Base-by-base conservation (phyloP, 169 alveolate genomes). In the Plasmodium coatneyi region DNA sequence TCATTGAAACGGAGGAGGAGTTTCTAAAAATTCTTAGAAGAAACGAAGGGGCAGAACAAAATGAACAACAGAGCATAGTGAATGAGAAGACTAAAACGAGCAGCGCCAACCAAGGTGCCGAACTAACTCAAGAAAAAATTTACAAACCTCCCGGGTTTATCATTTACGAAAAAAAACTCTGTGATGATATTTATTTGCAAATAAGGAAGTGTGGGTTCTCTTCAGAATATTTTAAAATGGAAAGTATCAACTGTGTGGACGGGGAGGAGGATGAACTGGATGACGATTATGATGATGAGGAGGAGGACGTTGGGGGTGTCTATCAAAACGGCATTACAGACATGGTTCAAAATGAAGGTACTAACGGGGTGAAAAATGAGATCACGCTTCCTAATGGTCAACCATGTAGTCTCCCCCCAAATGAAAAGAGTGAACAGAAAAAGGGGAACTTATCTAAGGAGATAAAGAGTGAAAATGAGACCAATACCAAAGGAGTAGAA, bases 191-290 rank as follows among this genome's bases (percentile, higher is more conserved):
- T 66, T 72, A 25, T 79, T 87, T 87, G 60, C 93, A 87, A 66
- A 87, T 87, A 32, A 54, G 93, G 49, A 87, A 87, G 22, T 87
- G 93, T 79, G 93, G 93, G 1, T 87, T 87, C 79, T 87, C 93
- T 10, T 80, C 87, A 4, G 9, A 12, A 5, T 87, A 87, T 87
- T 87, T 87, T 87, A 87, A 87, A 66, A 16, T n/a, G 4, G 34
- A 54, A 30, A 74, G n/a, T 5, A 39, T 43, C 22, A 71, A 56
- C 14, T 7, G 12, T 54, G 25, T 14, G 49, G 30, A 19, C 10
- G 72, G 14, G 7, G 84, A 79, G 28, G 30, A 19, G 16, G 28
- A 71, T 6, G 36, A 66, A 19, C 28, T 6, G n/a, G 49, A 82
- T 4, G 39, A 36, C 10, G 80, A 32, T 5, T 19, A 22, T 2